Evolutionary conservation across 768 basidiomycete genomes (phyloP).

Genomic region (Naganishia onofrii): DNA sequence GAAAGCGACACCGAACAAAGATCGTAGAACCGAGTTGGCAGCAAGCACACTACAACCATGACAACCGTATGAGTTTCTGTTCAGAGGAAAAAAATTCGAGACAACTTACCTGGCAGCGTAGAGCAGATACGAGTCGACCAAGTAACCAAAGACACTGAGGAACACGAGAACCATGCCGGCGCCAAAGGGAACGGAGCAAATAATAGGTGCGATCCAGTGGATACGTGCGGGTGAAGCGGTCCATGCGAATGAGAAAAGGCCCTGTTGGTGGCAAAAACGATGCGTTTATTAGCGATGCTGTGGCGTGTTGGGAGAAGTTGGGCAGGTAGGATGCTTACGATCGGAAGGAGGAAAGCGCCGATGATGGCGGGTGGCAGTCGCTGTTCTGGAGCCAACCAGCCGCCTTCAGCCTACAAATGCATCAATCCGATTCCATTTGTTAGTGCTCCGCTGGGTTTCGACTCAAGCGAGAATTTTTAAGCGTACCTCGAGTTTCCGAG

Average conservation of each 20-base stretch:
- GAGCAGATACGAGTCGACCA: slow-evolving; percentile 69
- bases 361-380: slow-evolving; percentile 52
- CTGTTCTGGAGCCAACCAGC: slow-evolving; percentile 53
- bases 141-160: slow-evolving; percentile 65
- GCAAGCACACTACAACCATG: slow-evolving; percentile 59
- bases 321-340: slow-evolving; percentile 33
- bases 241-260: slow-evolving; percentile 42
- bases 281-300: too few species aligned
- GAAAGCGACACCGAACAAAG: slow-evolving; percentile 58
- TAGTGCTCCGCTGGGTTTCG: too few species aligned
- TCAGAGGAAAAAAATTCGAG: not conserved
- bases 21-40: slow-evolving; percentile 67
- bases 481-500: slow-evolving; percentile 39
- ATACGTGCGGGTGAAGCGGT: slow-evolving; percentile 41
- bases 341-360: slow-evolving; percentile 51
- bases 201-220: slow-evolving; percentile 68
- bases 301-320: not conserved
- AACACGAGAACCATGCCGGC: slow-evolving; percentile 62
- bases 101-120: slow-evolving; percentile 59
- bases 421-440: too few species aligned
- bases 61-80: not conserved
- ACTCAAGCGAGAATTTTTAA: too few species aligned
- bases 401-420: slow-evolving; percentile 27
- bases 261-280: slow-evolving; percentile 20
- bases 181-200: slow-evolving; percentile 69